Evolutionary conservation across 1,139 yeast species (phyloP), one percentile per base, ranked within the genome.

Genomic region (Zhuliangozyma parablackwelliae): DNA sequence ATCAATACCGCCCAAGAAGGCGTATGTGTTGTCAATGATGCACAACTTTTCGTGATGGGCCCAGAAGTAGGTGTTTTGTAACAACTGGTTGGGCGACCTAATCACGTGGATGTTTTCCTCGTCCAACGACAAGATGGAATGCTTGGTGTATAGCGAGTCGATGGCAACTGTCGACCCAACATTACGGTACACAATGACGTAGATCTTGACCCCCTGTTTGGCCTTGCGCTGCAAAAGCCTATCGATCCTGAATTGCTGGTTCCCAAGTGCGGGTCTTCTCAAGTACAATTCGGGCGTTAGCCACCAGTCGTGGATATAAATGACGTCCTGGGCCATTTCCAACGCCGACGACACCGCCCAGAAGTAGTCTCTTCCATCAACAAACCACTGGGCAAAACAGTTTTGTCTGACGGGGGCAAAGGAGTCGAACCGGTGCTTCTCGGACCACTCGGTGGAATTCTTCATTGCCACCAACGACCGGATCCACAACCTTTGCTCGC

Each of bases 231-330:
- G 88, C 48, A 94, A 67, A 4, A 94, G 61, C 53, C 98, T 73
- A 59, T 94, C 99, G 34, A 94, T 65, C 56, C 99, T 76, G 82
- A 90, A 92, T 48, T 87, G 86, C 57, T 94, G 97, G 51, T 92
- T 90, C 10, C 96, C 96, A 57, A 87, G 84, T 0, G 96, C 92
- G 0, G 98, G 98, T 37, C 99, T 72, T 45, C 98, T 76, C 63
- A 94, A 66, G 51, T 94, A 92, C 9, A 92, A 58, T 57, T 94
- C 98, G 0, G 99, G 99, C 9, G 94, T 78, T 26, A 94, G 67
- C 98, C 98, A 94, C 99, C 99, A 94, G 56, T 92, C 99, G 56
- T 92, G 97, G 37, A 94, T 88, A 56, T 82, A 94, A 31, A 94
- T 84, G 1, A 86, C 94, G 64, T 92, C 98, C 50, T 82, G 82